These are phyloP conservation scores for Cercospora berteroae DNA, from an alignment of 2,329 filamentous ascomycete genomes.

Conservation along the genomic window DNA sequence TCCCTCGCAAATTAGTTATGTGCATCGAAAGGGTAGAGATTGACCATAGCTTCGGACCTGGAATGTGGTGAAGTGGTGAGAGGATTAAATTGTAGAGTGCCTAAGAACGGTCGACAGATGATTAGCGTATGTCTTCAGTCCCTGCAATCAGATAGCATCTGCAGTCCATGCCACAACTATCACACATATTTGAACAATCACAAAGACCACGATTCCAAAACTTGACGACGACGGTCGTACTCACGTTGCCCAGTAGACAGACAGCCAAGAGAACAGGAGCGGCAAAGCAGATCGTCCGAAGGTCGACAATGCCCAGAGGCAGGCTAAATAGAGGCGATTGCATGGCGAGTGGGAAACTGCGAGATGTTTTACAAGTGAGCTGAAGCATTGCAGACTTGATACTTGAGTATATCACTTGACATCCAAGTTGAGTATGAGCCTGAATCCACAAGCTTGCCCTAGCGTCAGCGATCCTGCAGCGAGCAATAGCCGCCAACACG, in stretches of 20 bases:
- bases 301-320: background rate
- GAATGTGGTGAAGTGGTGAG: slow-evolving; percentile 43
- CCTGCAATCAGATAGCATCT: background rate
- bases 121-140: background rate
- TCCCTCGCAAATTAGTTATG: slow-evolving; percentile 6
- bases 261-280: background rate
- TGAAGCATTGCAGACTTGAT: background rate
- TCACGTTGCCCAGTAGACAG: background rate
- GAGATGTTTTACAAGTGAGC: background rate
- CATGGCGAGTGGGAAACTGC: background rate
- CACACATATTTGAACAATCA: background rate
- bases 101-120: background rate
- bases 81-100: slow-evolving; percentile 42
- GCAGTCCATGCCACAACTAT: background rate
- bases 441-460: background rate
- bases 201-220: background rate
- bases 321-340: background rate
- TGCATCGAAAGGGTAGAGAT: slow-evolving; percentile 20
- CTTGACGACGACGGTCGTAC: background rate
- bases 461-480: background rate
- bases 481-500: background rate
- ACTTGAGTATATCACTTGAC: background rate
- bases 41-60: slow-evolving; percentile 38
- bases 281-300: background rate
- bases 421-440: background rate